A percentile compares a stretch with the other conserved stretches of the same genome.
Evolutionary conservation across 306 rosid genomes (phyloP).

Genomic region (Acacia crassicarpa): DNA sequence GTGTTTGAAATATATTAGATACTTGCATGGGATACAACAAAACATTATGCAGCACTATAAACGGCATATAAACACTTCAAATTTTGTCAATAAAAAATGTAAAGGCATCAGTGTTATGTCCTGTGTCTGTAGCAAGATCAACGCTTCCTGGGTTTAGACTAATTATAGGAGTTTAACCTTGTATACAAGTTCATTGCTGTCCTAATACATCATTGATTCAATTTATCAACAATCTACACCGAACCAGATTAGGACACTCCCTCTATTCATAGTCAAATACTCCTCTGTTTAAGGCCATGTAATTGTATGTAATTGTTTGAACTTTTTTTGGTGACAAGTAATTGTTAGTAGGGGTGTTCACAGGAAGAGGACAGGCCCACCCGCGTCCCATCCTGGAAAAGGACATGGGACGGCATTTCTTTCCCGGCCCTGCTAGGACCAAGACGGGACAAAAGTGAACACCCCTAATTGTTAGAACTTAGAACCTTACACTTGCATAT

Average conservation of each 20-base stretch:
- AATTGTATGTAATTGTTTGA: not conserved
- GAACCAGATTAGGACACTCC: not conserved
- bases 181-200: not conserved
- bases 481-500: not conserved
- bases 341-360: too few relatives aligned
- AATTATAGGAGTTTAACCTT: not conserved
- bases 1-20: not conserved
- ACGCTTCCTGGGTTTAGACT: not conserved
- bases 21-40: not conserved
- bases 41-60: not conserved
- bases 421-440: too few relatives aligned
- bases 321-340: too few relatives aligned
- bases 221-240: not conserved
- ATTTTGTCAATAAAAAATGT: not conserved
- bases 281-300: conserved; percentile 1
- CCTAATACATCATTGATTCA: not conserved
- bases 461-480: too few relatives aligned
- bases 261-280: not conserved
- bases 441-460: too few relatives aligned
- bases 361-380: too few relatives aligned
- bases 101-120: not conserved
- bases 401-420: too few relatives aligned
- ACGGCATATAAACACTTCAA: not conserved
- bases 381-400: too few relatives aligned
- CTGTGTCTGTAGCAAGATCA: not conserved